A percentile compares a stretch with the other conserved stretches of the same genome.
phyloP scores from a whole-genome alignment of 768 basidiomycete genomes.

The Pisolithus albus region DNA sequence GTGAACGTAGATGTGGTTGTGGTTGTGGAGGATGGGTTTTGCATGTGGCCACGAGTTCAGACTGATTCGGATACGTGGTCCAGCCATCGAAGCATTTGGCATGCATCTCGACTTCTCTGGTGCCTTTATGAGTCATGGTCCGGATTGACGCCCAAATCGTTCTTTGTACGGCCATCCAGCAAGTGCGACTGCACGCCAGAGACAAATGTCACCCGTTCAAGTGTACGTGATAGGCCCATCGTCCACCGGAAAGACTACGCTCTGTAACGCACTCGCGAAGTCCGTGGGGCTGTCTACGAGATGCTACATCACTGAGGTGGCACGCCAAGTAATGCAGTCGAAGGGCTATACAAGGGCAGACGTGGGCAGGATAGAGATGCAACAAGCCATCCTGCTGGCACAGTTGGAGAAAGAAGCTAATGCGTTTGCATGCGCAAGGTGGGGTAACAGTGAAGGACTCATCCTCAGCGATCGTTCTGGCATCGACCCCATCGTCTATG shows the following conservation, averaged over 20 bases:
- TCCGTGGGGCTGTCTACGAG: conserved; percentile 32
- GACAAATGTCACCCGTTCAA: conserved; percentile 12
- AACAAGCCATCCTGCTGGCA: conserved; percentile 52
- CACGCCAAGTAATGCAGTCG: conserved; percentile 47
- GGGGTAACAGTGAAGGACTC: conserved; percentile 17
- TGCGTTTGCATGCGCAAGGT: conserved; percentile 7
- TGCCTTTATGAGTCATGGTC: conserved; percentile 1
- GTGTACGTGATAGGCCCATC: conserved; percentile 49
- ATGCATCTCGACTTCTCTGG: conserved; percentile 1
- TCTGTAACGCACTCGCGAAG: conserved; percentile 46
- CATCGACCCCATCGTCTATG: conserved; percentile 59
- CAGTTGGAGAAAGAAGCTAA: conserved; percentile 43
- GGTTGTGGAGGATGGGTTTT: not conserved
- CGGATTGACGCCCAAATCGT: conserved; percentile 5
- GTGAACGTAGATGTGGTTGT: not conserved
- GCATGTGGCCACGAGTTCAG: not conserved
- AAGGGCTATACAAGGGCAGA: conserved; percentile 49
- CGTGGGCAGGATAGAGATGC: conserved; percentile 50
- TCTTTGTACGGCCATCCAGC: not conserved
- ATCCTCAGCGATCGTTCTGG: conserved; percentile 60
- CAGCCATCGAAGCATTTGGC: conserved; percentile 2
- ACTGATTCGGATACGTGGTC: not conserved
- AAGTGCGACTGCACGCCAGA: conserved; percentile 11
- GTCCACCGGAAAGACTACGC: conserved; percentile 67
- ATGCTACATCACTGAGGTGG: conserved; percentile 54